Base-by-base conservation (phyloP, 2,329 filamentous ascomycete genomes). In the Pseudogymnoascus sp. region DNA sequence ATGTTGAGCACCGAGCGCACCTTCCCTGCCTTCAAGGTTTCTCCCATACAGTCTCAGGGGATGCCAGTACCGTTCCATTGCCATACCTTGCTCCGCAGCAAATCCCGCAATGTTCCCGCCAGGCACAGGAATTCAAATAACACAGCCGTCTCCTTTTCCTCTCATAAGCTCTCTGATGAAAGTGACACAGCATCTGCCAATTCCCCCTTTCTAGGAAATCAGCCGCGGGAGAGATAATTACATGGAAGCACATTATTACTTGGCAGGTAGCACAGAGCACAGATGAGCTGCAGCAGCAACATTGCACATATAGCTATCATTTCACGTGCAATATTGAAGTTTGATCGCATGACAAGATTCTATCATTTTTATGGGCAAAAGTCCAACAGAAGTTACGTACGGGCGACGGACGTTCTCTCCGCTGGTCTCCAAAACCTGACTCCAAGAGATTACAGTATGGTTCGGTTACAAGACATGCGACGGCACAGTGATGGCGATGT, bases 41-140 rank as follows among this genome's bases (percentile, higher is more conserved):
- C 28, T 57, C 28, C 51, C 51, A 57, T 34, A 8, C 51, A 57
- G n/a, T 21, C 51, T 57, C 51, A 57, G 28, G 51, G 51, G 8
- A 8, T n/a, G n/a, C 23, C 51, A 57, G 51, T 57, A 57, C 51
- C 51, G 51, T 34, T 57, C n/a, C 51, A 57, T 34, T 57, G 51
- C 51, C 51, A 57, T 57, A 57, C 51, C 28, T 57, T 57, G 51
- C 51, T 57, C 28, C 28, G 28, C 28, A 57, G 51, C 51, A 57
- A 57, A 57, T 57, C 28, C 51, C 51, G 51, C 28, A 28, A 57
- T 34, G 28, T 36, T 57, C 51, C 28, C 51, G 51, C 48, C 51
- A 57, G 51, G 51, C 51, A 57, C 51, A 57, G 51, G 28, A 57
- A 57, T 57, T 57, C 51, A 57, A 34, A 57, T 57, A 57, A 57